These are phyloP conservation scores for Candida piceae DNA, from an alignment of 805 yeast genomes.

Conservation along the genomic window DNA sequence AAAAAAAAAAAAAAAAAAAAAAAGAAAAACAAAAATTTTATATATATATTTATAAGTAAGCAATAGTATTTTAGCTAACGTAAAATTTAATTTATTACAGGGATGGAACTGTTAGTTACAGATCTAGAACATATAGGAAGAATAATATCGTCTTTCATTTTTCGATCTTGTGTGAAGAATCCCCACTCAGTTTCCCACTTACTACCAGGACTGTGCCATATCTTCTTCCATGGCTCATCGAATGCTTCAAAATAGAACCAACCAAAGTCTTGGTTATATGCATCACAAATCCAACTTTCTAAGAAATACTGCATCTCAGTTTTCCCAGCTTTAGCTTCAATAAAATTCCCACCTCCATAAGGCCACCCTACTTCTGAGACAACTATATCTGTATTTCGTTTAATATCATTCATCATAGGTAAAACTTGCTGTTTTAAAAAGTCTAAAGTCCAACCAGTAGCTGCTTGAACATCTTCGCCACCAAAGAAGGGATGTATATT, in stretches of 20 bases:
- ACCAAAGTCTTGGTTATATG: slow-evolving; percentile 32
- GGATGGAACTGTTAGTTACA: background rate
- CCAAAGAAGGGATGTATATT: slow-evolving; percentile 67
- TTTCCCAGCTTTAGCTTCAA: slow-evolving; percentile 42
- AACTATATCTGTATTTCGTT: slow-evolving; percentile 29
- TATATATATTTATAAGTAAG: background rate
- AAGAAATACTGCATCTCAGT: slow-evolving; percentile 43
- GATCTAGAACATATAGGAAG: slow-evolving; percentile 35
- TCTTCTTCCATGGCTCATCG: slow-evolving; percentile 66
- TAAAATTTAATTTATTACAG: no score
- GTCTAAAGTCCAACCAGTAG: slow-evolving; percentile 50
- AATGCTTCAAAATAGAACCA: slow-evolving; percentile 68
- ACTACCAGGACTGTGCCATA: slow-evolving; percentile 42
- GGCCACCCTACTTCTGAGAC: slow-evolving; percentile 77
- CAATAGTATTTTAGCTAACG: no score
- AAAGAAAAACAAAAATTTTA: background rate
- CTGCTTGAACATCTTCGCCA: slow-evolving; percentile 43
- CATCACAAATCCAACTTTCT: slow-evolving; percentile 46
- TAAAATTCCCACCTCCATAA: slow-evolving; percentile 47
- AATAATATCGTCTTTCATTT: slow-evolving; percentile 36
- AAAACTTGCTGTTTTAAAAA: slow-evolving; percentile 40
- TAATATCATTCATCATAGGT: slow-evolving; percentile 29
- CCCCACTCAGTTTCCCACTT: slow-evolving; percentile 77
- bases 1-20: background rate
- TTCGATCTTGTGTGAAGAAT: slow-evolving; percentile 44